Base-by-base conservation (phyloP, 2,329 filamentous ascomycete species). In the Penicillium sp. region DNA sequence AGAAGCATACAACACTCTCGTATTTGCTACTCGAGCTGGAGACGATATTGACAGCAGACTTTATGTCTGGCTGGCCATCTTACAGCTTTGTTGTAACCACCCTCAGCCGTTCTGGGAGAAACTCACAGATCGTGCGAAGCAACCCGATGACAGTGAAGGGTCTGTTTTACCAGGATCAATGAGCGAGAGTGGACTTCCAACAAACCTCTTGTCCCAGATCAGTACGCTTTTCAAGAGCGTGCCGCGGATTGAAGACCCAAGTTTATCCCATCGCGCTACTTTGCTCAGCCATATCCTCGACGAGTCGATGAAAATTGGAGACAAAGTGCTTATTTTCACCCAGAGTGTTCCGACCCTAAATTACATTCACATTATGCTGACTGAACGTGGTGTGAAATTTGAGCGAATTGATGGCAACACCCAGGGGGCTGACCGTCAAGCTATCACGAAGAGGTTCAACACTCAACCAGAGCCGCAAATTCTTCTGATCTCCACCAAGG, bases 301-400 rank as follows among this genome's bases (percentile, higher is more conserved):
- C 19, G 81, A 87, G 58, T 87, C 87, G 6, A 82, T 81, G 34
- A 68, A 69, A 1, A 73, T 79, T 0, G 79, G 81, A 0, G 92
- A 97, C 70, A 92, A 92, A 65, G 83, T 92, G 1, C 79, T 97
- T 1, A 76, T 96, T 0, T 97, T 97, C 66, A 90, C 88, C 0
- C 88, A 91, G 50, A 89, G 86, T 13, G 77, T 91, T 10, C 75
- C 77, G 0, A 89, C 88, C 0, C 76, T 97, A 5, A 68, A 92
- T 62, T 93, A 87, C 61, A 77, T 96, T 1, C 81, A 86, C 47
- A 61, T 74, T 0, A 70, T 89, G 18, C 80, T 91, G 34, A 71
- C 68, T 5, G 64, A 65, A 18, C 78, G 82, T 53, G 69, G 76
- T 2, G 76, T 83, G 26, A 67, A 52, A 0, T 81, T 75, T 7